Conservation (phyloP, 352 stramenopile genomes). For the Phytophthora syringae region DNA sequence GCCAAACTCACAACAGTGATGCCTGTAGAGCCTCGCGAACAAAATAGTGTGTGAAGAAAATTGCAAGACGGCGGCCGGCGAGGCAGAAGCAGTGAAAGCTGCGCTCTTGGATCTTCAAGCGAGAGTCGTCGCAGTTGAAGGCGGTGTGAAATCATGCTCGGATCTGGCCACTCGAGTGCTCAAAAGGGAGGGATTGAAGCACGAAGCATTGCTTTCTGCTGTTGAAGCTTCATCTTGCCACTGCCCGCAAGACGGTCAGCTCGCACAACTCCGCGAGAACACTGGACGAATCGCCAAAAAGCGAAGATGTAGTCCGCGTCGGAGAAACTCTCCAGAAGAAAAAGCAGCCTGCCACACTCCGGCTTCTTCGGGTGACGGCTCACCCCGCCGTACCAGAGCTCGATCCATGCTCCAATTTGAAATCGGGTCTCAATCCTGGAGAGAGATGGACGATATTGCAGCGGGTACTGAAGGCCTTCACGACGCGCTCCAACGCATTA, state of each 20-base stretch:
- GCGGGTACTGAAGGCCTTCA: conserved; percentile 31
- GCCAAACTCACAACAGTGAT: conserved; percentile 16
- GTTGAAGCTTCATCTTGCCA: conserved; percentile 30
- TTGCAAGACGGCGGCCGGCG: conserved; percentile 11
- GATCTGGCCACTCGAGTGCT: conserved; percentile 17
- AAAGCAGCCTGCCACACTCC: background rate
- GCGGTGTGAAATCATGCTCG: conserved; percentile 30
- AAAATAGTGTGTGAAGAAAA: conserved; percentile 23
- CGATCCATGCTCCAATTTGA: conserved; percentile 5
- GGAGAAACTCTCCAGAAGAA: background rate
- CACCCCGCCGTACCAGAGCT: background rate
- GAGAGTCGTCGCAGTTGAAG: conserved; percentile 28
- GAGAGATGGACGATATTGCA: conserved; percentile 16
- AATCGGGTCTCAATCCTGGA: conserved; percentile 5
- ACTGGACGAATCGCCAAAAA: conserved; percentile 17
- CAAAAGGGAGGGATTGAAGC: conserved; percentile 20
- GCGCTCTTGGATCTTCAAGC: conserved; percentile 27
- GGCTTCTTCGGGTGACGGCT: background rate
- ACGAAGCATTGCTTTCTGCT: conserved; percentile 26
- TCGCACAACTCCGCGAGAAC: background rate
- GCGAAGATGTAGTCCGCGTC: conserved; percentile 15
- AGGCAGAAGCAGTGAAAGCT: conserved; percentile 26
- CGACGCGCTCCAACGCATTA: conserved; percentile 44
- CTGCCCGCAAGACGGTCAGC: conserved; percentile 9
- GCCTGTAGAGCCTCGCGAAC: conserved; percentile 19